Base-by-base conservation (phyloP, 306 rosid genomes). In the Prunus davidiana region DNA sequence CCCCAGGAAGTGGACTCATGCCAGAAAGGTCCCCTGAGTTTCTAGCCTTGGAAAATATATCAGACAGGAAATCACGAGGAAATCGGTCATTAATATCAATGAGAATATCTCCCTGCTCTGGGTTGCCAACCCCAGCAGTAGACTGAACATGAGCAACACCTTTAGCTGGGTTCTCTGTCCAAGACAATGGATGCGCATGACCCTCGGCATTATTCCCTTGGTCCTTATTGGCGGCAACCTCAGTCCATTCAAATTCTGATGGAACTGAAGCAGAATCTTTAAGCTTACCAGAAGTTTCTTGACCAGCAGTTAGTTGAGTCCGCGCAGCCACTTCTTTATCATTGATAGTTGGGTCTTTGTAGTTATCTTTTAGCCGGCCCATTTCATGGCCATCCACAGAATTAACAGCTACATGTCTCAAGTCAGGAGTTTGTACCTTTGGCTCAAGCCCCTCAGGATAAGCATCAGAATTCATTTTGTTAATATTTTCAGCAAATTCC, bases 51-150 rank as follows among this genome's bases (percentile, higher is more conserved):
- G 89, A 82, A 71, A 84, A 88, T 75, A 88, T 82, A 78, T 88
- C 90, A 24, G 86, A 75, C 28, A 88, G 90, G 45, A 86, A 80
- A 80, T 86, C 88, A 73, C 81, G 84, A 10, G 90, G 92, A 82
- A 88, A 88, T 15, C 92, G 87, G 18, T 88, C 92, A 80, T 86
- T 81, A 72, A 88, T 88, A 71, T 88, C 88, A 78, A 88, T 88
- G 72, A 84, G 86, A 77, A 88, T 88, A 63, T 86, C 91, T 58
- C 86, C 90, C 12, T 86, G 92, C 64, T 75, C 83, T 2, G 84
- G 74, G 82, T 79, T 82, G 69, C 50, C 63, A 64, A 73, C 84
- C 82, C 27, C 83, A 83, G 55, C 78, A 57, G 83, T 64, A 60
- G 90, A 20, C 69, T 77, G 66, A 3, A 30, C 88, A 61, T 43